phyloP scores from a whole-genome alignment of 2,329 filamentous ascomycete genomes.

The Diaporthe vexans region DNA sequence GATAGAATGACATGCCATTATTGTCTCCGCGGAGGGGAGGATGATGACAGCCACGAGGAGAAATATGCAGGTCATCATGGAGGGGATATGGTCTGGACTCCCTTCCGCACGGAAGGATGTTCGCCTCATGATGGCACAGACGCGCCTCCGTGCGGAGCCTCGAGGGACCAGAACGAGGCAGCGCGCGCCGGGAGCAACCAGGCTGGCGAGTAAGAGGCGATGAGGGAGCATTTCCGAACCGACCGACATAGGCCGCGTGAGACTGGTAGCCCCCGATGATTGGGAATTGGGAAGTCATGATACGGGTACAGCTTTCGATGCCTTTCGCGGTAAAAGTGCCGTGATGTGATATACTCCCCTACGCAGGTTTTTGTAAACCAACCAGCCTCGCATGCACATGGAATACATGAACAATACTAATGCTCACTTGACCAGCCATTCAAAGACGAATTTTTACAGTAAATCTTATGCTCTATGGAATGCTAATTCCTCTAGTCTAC shows the following conservation, averaged over 20 bases:
- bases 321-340: neutral
- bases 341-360: neutral
- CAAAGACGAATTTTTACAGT: conserved; percentile 7
- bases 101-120: neutral
- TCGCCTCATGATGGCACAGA: conserved; percentile 7
- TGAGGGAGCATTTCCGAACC: neutral
- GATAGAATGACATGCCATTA: too few relatives aligned
- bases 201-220: conserved; percentile 1
- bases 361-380: too few relatives aligned
- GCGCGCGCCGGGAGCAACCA: neutral
- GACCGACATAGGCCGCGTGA: neutral
- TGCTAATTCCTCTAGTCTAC: conserved; percentile 35
- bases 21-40: neutral
- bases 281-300: neutral
- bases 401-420: neutral
- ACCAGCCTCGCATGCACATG: neutral
- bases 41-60: too few relatives aligned
- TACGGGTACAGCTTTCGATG: neutral
- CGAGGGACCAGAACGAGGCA: neutral
- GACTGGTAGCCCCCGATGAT: neutral
- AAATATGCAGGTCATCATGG: neutral
- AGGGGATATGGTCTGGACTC: neutral
- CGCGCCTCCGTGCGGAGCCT: conserved; percentile 17
- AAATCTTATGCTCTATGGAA: conserved; percentile 32
- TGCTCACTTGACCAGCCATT: neutral